Percentiles rank a stretch among this genome's conserved stretches.
These are phyloP conservation scores for Diaporthe destruens DNA, from an alignment of 2,329 filamentous ascomycete species.

Conservation along the genomic window DNA sequence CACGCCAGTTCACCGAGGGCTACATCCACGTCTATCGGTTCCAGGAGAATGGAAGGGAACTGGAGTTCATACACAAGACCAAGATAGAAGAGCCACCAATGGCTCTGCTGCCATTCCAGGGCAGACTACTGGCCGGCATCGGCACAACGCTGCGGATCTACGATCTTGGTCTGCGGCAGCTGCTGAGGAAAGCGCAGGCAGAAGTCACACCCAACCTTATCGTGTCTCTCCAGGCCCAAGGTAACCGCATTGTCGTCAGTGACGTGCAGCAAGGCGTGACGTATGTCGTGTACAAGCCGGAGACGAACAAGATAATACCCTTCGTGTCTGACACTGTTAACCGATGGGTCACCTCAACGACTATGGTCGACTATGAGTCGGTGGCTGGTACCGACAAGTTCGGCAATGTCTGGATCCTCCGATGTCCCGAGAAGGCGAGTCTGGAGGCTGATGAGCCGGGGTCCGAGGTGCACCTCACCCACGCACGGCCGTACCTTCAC, in stretches of 20 bases:
- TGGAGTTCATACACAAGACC: slow-evolving; percentile 97
- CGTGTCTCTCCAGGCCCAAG: slow-evolving; percentile 88
- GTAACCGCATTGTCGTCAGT: slow-evolving; percentile 89
- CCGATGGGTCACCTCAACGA: slow-evolving; percentile 89
- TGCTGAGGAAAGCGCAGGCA: slow-evolving; percentile 91
- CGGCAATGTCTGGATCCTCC: slow-evolving; percentile 93
- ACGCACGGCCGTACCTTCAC: slow-evolving; percentile 90
- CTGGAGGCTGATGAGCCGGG: slow-evolving; percentile 93
- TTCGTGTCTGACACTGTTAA: slow-evolving; percentile 92
- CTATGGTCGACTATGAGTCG: slow-evolving; percentile 98
- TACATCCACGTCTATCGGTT: slow-evolving; percentile 95
- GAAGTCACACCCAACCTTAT: slow-evolving; percentile 86
- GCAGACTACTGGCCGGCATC: slow-evolving; percentile 86
- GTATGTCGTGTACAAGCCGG: slow-evolving; percentile 92
- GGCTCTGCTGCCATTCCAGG: slow-evolving; percentile 94
- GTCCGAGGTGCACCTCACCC: slow-evolving; percentile 88
- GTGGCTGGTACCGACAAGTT: slow-evolving; percentile 97
- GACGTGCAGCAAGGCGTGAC: slow-evolving; percentile 94
- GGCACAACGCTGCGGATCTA: slow-evolving; percentile 87
- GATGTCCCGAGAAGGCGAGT: slow-evolving; percentile 86
- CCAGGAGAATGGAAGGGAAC: slow-evolving; percentile 84
- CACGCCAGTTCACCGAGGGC: slow-evolving; percentile 80
- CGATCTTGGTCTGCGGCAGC: slow-evolving; percentile 91
- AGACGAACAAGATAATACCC: slow-evolving; percentile 90
- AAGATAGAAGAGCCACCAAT: slow-evolving; percentile 89